Conservation (phyloP, 1,284 basidiomycete species). For the Macrocybe sp. region DNA sequence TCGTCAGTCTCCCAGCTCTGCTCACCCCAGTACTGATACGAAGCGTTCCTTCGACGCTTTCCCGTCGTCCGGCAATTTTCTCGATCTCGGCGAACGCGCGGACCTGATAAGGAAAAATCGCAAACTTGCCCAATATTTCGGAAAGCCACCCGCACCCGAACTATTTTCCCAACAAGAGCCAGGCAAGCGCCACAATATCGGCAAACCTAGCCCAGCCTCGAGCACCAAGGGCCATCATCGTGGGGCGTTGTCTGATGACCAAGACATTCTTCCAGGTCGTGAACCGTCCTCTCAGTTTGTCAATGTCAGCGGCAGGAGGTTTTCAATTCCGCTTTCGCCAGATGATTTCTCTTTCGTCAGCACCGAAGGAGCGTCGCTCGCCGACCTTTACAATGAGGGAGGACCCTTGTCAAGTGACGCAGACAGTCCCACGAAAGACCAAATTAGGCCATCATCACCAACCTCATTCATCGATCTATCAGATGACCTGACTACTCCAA, state of each 20-base stretch:
- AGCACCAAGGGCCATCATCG: slow-evolving; percentile 29
- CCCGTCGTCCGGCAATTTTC: slow-evolving; percentile 63
- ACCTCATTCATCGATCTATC: slow-evolving; percentile 66
- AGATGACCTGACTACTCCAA: slow-evolving; percentile 39
- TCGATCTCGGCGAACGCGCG: slow-evolving; percentile 62
- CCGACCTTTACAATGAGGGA: background rate
- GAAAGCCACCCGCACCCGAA: slow-evolving; percentile 49
- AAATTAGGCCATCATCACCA: slow-evolving; percentile 26
- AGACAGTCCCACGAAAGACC: slow-evolving; percentile 12
- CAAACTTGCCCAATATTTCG: slow-evolving; percentile 77
- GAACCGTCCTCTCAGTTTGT: slow-evolving; percentile 14
- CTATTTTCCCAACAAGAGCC: slow-evolving; percentile 25
- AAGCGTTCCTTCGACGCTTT: slow-evolving; percentile 10
- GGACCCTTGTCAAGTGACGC: slow-evolving; percentile 6
- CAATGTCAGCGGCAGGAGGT: slow-evolving; percentile 33
- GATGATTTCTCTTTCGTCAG: slow-evolving; percentile 28
- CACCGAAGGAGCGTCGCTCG: slow-evolving; percentile 3
- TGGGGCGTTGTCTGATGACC: slow-evolving; percentile 29
- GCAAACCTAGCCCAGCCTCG: slow-evolving; percentile 5
- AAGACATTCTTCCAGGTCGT: background rate
- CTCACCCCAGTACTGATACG: slow-evolving; percentile 5
- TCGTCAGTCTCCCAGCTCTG: slow-evolving; percentile 14
- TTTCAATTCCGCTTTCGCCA: slow-evolving; percentile 43
- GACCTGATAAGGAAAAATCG: slow-evolving; percentile 68
- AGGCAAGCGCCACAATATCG: too few species aligned